Evolutionary conservation across 2,329 filamentous ascomycete genomes (phyloP).

Genomic region (Dactylonectria estremocensis): DNA sequence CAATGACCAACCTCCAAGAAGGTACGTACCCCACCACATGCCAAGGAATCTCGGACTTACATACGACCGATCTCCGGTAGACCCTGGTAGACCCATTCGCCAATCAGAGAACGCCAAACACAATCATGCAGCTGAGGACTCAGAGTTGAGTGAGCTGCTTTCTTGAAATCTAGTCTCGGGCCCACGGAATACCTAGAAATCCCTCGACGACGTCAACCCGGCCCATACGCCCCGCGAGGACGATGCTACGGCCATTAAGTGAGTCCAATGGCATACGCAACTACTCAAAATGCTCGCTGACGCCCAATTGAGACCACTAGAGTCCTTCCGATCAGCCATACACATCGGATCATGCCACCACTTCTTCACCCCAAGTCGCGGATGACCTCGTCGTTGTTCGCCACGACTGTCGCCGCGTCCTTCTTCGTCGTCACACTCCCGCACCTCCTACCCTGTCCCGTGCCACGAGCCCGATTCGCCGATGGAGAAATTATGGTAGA

Average conservation of each 20-base stretch:
- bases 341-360: conserved; percentile 76
- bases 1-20: conserved; percentile 23
- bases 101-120: conserved; percentile 39
- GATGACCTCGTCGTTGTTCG: conserved; percentile 94
- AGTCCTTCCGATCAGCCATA: conserved; percentile 36
- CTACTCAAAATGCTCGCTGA: conserved; percentile 35
- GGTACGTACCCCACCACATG: conserved; percentile 34
- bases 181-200: conserved; percentile 45
- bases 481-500: conserved; percentile 73
- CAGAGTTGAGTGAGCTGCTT: conserved; percentile 42
- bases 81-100: conserved; percentile 30
- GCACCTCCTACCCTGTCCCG: conserved; percentile 92
- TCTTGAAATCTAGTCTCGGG: conserved; percentile 36
- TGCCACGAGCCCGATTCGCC: conserved; percentile 81
- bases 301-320: conserved; percentile 48
- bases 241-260: conserved; percentile 45
- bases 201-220: conserved; percentile 46
- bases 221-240: conserved; percentile 42
- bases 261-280: conserved; percentile 45
- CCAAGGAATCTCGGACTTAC: conserved; percentile 25
- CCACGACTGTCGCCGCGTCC: conserved; percentile 88
- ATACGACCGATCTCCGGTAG: conserved; percentile 2
- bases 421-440: conserved; percentile 94
- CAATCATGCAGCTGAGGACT: conserved; percentile 35
- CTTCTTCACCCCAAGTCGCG: conserved; percentile 94